These are phyloP conservation scores for Carex arenaria DNA, from an alignment of 202 grass and related monocot genomes.

Conservation along the genomic window DNA sequence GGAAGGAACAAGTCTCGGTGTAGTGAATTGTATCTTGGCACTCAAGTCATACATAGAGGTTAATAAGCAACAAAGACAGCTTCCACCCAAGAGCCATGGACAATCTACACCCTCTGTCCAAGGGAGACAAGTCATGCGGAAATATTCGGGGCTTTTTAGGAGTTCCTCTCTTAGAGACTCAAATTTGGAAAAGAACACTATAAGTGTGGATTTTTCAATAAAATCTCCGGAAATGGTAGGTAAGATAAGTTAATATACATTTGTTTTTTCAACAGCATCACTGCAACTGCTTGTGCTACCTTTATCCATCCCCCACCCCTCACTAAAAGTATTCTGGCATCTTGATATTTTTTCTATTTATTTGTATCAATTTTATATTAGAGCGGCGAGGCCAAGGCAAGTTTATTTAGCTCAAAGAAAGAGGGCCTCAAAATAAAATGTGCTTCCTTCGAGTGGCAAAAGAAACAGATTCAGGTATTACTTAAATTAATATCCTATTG, in stretches of 20 bases:
- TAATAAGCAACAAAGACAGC: conserved; percentile 13
- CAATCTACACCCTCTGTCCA: background rate
- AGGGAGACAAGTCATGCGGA: conserved; percentile 24
- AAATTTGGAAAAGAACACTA: conserved; percentile 9
- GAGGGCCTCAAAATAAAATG: background rate
- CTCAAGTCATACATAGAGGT: conserved; percentile 24
- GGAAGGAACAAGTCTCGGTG: conserved; percentile 31
- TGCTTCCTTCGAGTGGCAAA: conserved; percentile 23
- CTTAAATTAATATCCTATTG: background rate
- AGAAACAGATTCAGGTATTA: conserved; percentile 27
- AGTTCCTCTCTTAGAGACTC: conserved; percentile 12
- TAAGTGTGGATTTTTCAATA: background rate
- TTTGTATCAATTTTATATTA: background rate
- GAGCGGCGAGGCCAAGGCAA: background rate
- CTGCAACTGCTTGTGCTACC: background rate
- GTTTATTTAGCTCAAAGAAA: background rate
- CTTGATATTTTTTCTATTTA: background rate
- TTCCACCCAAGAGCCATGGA: conserved; percentile 16
- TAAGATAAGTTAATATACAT: conserved; percentile 19
- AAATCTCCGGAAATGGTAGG: conserved; percentile 38
- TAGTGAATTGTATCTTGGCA: conserved; percentile 38
- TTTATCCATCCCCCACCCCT: background rate
- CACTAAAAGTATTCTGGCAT: background rate
- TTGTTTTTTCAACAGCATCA: background rate
- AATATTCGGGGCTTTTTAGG: conserved; percentile 25